Conservation (phyloP, 2,329 filamentous ascomycete genomes). For the Amylocarpus encephaloides region DNA sequence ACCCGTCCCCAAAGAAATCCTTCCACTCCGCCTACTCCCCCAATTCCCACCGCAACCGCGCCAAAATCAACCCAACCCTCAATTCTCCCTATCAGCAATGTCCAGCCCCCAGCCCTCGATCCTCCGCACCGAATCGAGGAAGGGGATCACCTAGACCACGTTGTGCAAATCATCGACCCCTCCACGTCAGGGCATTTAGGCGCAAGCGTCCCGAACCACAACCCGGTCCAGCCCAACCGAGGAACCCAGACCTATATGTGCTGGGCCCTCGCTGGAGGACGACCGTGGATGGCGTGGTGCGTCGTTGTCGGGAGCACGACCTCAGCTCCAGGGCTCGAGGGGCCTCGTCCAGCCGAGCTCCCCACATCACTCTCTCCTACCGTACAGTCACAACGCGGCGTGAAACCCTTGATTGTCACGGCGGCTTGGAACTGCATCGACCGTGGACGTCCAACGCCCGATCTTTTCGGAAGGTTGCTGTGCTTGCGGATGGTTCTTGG, state of each 20-base stretch:
- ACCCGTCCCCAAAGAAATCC: too few species aligned
- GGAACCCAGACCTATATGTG: not conserved
- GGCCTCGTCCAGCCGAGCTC: not conserved
- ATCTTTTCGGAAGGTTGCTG: too few species aligned
- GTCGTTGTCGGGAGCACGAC: not conserved
- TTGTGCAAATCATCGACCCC: not conserved
- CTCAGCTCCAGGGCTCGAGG: not conserved
- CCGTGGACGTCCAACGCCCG: not conserved
- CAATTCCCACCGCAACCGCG: too few species aligned
- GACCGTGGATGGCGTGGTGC: not conserved
- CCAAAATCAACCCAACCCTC: not conserved
- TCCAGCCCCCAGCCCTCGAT: not conserved
- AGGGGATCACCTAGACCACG: not conserved
- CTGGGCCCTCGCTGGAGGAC: not conserved
- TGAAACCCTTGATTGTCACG: too few species aligned
- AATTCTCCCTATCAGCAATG: not conserved
- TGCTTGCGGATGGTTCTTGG: too few species aligned
- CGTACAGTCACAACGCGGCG: too few species aligned
- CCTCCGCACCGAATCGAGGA: not conserved
- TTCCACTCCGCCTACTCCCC: too few species aligned
- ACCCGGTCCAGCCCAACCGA: constrained; percentile 5
- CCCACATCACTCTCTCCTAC: not conserved
- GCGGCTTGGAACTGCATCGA: too few species aligned
- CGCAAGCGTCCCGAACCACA: constrained; percentile 4
- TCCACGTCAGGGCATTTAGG: constrained; percentile 4